A percentile compares a stretch with the other conserved stretches of the same genome.
Evolutionary conservation across 2,329 filamentous ascomycete genomes (phyloP).

Genomic region (Dendryphion nanum): DNA sequence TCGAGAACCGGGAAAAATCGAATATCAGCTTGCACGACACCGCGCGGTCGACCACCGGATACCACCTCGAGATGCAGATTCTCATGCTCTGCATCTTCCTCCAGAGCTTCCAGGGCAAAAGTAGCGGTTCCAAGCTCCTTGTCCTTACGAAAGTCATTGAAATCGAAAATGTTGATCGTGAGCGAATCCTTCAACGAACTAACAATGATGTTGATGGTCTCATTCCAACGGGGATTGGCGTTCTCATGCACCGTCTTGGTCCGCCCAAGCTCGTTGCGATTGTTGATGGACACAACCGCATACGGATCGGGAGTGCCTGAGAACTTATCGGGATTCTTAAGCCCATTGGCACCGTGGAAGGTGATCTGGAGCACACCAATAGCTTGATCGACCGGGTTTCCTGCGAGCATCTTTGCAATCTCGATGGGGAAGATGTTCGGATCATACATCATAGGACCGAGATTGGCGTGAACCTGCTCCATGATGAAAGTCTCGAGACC

Average conservation of each 20-base stretch:
- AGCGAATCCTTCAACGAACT: slow-evolving; percentile 86
- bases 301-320: slow-evolving; percentile 91
- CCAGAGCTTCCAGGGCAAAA: slow-evolving; percentile 79
- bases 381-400: slow-evolving; percentile 89
- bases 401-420: slow-evolving; percentile 96
- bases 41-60: slow-evolving; percentile 79
- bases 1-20: slow-evolving; percentile 94
- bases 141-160: slow-evolving; percentile 94
- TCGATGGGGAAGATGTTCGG: slow-evolving; percentile 98
- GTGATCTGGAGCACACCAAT: slow-evolving; percentile 92
- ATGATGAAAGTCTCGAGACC: slow-evolving; percentile 91
- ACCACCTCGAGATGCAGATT: slow-evolving; percentile 83
- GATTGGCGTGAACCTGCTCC: slow-evolving; percentile 91
- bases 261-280: slow-evolving; percentile 74
- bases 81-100: slow-evolving; percentile 74
- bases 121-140: slow-evolving; percentile 88
- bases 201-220: slow-evolving; percentile 93
- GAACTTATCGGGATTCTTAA: slow-evolving; percentile 96
- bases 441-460: slow-evolving; percentile 96
- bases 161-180: slow-evolving; percentile 84
- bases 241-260: slow-evolving; percentile 88
- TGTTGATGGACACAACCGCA: slow-evolving; percentile 78
- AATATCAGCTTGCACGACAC: slow-evolving; percentile 76
- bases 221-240: slow-evolving; percentile 87
- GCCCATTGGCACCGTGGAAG: slow-evolving; percentile 82